phyloP scores from a whole-genome alignment of 768 basidiomycete species.

The Lactifluus echinatus region DNA sequence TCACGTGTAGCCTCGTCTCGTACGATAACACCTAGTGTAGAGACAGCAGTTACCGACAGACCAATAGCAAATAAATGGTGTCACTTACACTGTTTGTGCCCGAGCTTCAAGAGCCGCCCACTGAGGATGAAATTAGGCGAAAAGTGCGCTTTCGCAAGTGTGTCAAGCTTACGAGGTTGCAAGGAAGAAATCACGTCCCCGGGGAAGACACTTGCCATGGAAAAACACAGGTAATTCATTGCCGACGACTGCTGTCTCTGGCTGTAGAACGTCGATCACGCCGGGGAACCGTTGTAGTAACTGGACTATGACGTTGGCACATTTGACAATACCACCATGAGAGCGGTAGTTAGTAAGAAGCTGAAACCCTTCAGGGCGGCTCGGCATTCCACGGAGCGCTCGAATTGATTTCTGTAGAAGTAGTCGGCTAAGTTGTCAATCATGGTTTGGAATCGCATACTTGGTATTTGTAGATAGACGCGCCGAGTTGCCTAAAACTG shows the following conservation, averaged over 20 bases:
- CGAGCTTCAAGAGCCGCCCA: slow-evolving; percentile 46
- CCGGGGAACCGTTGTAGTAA: slow-evolving; percentile 48
- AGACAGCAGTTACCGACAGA: background rate
- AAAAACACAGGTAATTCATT: slow-evolving; percentile 54
- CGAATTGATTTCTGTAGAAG: background rate
- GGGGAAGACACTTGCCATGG: slow-evolving; percentile 32
- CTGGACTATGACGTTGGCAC: slow-evolving; percentile 57
- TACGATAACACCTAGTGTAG: slow-evolving; percentile 58
- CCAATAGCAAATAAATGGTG: background rate
- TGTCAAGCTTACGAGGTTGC: background rate
- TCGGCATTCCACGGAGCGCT: slow-evolving; percentile 14
- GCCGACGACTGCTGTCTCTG: slow-evolving; percentile 46
- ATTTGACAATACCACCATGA: slow-evolving; percentile 66
- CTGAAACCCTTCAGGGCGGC: slow-evolving; percentile 40
- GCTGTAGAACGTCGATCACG: slow-evolving; percentile 49
- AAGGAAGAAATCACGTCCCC: slow-evolving; percentile 1
- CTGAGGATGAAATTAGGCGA: slow-evolving; percentile 23
- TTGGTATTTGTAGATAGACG: slow-evolving; percentile 56
- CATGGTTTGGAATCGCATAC: slow-evolving; percentile 27
- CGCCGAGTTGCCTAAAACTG: slow-evolving; percentile 60
- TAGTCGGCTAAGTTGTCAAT: background rate
- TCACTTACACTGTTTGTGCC: slow-evolving; percentile 52
- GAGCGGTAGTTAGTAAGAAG: slow-evolving; percentile 61
- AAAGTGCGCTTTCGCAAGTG: background rate
- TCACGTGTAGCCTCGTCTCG: slow-evolving; percentile 47